These are phyloP conservation scores for Mariannaea elegans DNA, from an alignment of 2,329 filamentous ascomycete species.

Conservation along the genomic window DNA sequence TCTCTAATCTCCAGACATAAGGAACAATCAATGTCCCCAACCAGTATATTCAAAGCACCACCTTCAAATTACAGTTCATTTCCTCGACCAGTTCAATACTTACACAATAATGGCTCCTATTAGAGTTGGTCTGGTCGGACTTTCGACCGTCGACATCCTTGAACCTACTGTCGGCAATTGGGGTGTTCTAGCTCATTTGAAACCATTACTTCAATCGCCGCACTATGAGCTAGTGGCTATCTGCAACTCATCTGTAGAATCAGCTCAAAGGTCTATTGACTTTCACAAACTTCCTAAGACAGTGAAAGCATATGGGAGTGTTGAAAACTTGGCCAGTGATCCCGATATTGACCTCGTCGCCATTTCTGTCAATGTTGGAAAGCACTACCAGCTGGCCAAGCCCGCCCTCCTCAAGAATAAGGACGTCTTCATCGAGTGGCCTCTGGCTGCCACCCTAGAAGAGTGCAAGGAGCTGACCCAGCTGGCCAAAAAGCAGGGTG, in stretches of 20 bases:
- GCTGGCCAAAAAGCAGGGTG: constrained; percentile 43
- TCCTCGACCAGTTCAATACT: no score
- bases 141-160: constrained; percentile 2
- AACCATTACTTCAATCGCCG: constrained; percentile 49
- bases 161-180: constrained; percentile 41
- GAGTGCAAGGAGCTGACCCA: constrained; percentile 51
- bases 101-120: constrained; percentile 22
- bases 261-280: constrained; percentile 52
- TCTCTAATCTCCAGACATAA: no score
- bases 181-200: constrained; percentile 63
- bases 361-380: constrained; percentile 58
- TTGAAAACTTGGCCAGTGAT: constrained; percentile 55
- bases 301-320: constrained; percentile 56
- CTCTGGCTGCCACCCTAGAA: constrained; percentile 36
- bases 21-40: no score
- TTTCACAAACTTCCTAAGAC: constrained; percentile 50
- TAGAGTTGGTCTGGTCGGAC: constrained; percentile 33
- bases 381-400: constrained; percentile 52
- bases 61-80: no score
- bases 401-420: constrained; percentile 53
- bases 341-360: constrained; percentile 61
- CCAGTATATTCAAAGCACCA: background rate
- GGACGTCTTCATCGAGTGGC: constrained; percentile 23
- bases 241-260: constrained; percentile 55
- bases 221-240: constrained; percentile 59